phyloP scores from a whole-genome alignment of 2,329 filamentous ascomycete species.

The Plectosphaerella sp. region DNA sequence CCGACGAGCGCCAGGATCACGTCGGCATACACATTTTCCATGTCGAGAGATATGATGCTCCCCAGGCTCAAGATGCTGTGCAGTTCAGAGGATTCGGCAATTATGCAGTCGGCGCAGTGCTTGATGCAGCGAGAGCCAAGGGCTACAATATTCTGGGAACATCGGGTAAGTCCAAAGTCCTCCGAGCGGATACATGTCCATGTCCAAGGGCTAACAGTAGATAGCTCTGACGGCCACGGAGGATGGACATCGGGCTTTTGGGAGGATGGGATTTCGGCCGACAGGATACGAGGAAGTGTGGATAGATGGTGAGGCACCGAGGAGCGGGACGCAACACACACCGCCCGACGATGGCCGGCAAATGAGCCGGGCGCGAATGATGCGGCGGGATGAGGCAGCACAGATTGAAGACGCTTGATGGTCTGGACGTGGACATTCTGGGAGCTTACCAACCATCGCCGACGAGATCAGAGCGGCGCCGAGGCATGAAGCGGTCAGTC shows the following conservation, averaged over 20 bases:
- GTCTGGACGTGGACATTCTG: background rate
- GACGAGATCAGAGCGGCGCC: too few relatives aligned
- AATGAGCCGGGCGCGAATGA: background rate
- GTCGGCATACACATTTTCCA: slow-evolving; percentile 31
- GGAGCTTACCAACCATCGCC: too few relatives aligned
- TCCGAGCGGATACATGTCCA: too few relatives aligned
- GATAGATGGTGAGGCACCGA: slow-evolving; percentile 1
- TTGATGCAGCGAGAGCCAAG: slow-evolving; percentile 5
- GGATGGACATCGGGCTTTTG: slow-evolving; percentile 20
- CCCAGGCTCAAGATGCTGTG: too few relatives aligned
- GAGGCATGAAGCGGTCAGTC: too few relatives aligned
- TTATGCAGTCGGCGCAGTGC: slow-evolving; percentile 14
- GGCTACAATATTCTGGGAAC: background rate
- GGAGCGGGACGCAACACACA: background rate
- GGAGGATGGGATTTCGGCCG: slow-evolving; percentile 17
- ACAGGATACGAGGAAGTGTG: slow-evolving; percentile 25
- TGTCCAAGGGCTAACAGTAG: too few relatives aligned
- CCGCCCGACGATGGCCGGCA: background rate
- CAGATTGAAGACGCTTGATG: too few relatives aligned
- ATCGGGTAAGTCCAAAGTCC: background rate
- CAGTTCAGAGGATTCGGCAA: slow-evolving; percentile 15
- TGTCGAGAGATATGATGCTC: slow-evolving; percentile 20
- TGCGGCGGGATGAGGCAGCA: background rate
- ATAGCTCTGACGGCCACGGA: slow-evolving; percentile 23
- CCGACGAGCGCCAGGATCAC: slow-evolving; percentile 4